Conservation (phyloP, 2,329 filamentous ascomycete species). For the Epichloe amarillans region DNA sequence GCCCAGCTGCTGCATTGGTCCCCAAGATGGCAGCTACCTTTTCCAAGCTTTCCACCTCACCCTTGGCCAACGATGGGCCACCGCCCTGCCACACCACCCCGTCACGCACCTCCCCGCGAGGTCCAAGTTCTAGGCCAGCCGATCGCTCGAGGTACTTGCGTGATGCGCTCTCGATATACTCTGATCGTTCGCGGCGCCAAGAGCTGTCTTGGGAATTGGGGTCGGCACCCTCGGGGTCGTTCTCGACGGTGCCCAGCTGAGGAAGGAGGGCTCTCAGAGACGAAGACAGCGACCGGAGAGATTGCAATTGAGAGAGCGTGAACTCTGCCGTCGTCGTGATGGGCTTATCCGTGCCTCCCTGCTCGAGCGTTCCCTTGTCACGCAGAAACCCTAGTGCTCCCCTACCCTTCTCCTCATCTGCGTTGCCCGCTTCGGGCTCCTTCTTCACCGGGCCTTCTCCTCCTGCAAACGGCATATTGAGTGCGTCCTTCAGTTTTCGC, state of each 20-base stretch:
- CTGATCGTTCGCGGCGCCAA: conserved; percentile 57
- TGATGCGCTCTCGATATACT: conserved; percentile 75
- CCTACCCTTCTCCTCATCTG: neutral
- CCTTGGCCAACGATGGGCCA: conserved; percentile 33
- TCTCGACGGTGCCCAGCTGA: conserved; percentile 30
- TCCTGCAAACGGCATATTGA: conserved; percentile 17
- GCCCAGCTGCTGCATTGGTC: conserved; percentile 1
- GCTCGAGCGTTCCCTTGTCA: conserved; percentile 35
- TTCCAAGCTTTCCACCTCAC: conserved; percentile 46
- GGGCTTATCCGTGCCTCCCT: conserved; percentile 38
- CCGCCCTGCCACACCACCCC: conserved; percentile 51
- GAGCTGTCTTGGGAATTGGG: conserved; percentile 26
- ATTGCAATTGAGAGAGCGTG: conserved; percentile 69
- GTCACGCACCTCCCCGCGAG: conserved; percentile 47
- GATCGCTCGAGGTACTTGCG: conserved; percentile 60
- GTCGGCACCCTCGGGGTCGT: conserved; percentile 8
- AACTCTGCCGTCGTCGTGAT: conserved; percentile 64
- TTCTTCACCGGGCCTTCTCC: conserved; percentile 8
- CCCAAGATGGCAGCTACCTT: conserved; percentile 33
- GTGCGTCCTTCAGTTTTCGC: conserved; percentile 39
- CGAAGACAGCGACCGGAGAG: conserved; percentile 52
- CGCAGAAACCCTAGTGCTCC: conserved; percentile 42
- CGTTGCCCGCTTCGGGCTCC: conserved; percentile 1
- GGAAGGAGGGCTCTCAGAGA: conserved; percentile 52
- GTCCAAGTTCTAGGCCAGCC: conserved; percentile 51